phyloP scores from a whole-genome alignment of 2,329 filamentous ascomycete species.

The Fusarium nematophilum region DNA sequence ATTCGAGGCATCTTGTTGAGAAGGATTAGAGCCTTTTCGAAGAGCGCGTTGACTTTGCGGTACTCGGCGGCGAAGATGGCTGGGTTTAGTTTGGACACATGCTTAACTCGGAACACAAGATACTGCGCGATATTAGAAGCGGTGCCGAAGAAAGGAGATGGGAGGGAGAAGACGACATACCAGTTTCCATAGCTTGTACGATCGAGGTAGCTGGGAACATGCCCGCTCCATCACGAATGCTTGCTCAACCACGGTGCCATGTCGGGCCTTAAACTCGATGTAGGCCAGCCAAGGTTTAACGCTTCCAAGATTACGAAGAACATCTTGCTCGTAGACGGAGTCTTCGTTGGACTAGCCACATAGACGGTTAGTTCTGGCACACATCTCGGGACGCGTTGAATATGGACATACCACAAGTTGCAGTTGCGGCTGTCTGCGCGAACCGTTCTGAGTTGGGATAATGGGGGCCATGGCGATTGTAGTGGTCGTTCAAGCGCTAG shows the following conservation, averaged over 20 bases:
- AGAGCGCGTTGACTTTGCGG: slow-evolving; percentile 93
- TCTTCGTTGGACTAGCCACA: slow-evolving; percentile 79
- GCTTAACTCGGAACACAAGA: slow-evolving; percentile 83
- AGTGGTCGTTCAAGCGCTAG: background rate
- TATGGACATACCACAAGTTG: slow-evolving; percentile 59
- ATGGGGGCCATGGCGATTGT: slow-evolving; percentile 40
- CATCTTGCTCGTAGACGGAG: slow-evolving; percentile 95
- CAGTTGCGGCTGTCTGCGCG: slow-evolving; percentile 59
- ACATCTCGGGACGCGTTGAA: background rate
- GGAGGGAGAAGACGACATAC: slow-evolving; percentile 51
- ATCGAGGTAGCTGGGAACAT: slow-evolving; percentile 88
- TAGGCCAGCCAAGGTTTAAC: slow-evolving; percentile 97
- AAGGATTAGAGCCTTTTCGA: slow-evolving; percentile 90
- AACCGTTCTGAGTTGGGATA: slow-evolving; percentile 45
- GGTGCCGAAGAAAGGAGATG: background rate
- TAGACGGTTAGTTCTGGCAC: slow-evolving; percentile 43
- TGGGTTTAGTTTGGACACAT: slow-evolving; percentile 85
- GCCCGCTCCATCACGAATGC: slow-evolving; percentile 90
- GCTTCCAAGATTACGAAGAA: slow-evolving; percentile 84
- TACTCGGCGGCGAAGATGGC: slow-evolving; percentile 83
- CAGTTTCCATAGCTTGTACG: slow-evolving; percentile 99
- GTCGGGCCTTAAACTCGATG: slow-evolving; percentile 87
- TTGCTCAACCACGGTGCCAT: slow-evolving; percentile 87
- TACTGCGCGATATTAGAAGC: slow-evolving; percentile 65
- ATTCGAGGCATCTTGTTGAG: slow-evolving; percentile 99